These are phyloP conservation scores for Mycotypha africana DNA, from an alignment of 371 early-diverging fungal species.

Conservation along the genomic window DNA sequence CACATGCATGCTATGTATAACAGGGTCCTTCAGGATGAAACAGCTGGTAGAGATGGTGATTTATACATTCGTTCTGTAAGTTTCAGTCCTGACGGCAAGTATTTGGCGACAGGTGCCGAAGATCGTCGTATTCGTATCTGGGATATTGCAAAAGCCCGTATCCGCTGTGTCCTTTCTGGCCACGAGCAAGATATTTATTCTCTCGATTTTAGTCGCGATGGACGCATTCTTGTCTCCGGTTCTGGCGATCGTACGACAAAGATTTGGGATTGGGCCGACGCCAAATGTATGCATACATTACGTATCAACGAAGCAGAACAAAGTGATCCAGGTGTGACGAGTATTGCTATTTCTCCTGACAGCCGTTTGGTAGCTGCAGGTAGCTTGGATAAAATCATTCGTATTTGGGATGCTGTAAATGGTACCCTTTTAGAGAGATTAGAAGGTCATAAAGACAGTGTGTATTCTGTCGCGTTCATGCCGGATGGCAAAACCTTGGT, in stretches of 20 bases:
- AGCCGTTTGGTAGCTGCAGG: slow-evolving; percentile 75
- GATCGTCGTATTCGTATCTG: slow-evolving; percentile 89
- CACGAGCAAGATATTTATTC: slow-evolving; percentile 97
- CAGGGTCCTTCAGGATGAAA: slow-evolving; percentile 73
- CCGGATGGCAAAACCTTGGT: slow-evolving; percentile 89
- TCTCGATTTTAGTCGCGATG: slow-evolving; percentile 92
- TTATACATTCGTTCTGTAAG: slow-evolving; percentile 93
- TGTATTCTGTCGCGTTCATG: slow-evolving; percentile 93
- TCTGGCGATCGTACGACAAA: slow-evolving; percentile 89
- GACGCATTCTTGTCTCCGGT: slow-evolving; percentile 86
- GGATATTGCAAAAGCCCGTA: slow-evolving; percentile 66
- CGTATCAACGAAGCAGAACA: slow-evolving; percentile 70
- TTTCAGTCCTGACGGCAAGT: slow-evolving; percentile 91
- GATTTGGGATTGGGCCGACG: slow-evolving; percentile 82
- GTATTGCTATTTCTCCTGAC: slow-evolving; percentile 85
- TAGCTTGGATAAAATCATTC: slow-evolving; percentile 86
- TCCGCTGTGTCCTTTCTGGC: slow-evolving; percentile 68
- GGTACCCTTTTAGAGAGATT: slow-evolving; percentile 82
- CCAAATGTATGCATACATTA: slow-evolving; percentile 64
- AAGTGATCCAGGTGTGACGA: slow-evolving; percentile 92
- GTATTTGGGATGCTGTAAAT: slow-evolving; percentile 84
- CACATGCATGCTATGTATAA: too few relatives aligned
- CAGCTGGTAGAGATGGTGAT: slow-evolving; percentile 55
- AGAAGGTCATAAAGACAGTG: slow-evolving; percentile 94
- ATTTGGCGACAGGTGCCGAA: slow-evolving; percentile 91